Evolutionary conservation across 73 alveolate species (phyloP).

Genomic region (Tetrahymena malaccensis): DNA sequence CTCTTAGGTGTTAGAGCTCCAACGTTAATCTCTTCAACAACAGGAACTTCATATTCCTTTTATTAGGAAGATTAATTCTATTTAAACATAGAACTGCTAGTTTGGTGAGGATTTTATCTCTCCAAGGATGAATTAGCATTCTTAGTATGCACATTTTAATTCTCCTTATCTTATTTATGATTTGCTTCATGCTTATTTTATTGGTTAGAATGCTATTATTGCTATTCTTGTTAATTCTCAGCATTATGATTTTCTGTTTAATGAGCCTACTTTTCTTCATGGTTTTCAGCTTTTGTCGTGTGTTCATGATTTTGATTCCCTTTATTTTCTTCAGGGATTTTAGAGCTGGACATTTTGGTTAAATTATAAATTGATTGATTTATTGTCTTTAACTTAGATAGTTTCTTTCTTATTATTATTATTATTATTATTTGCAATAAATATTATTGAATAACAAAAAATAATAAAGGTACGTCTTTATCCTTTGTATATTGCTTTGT

Average conservation of each 20-base stretch:
- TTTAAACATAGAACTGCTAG: neutral
- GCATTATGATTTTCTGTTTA: neutral
- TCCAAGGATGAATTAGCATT: neutral
- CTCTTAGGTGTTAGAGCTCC: neutral
- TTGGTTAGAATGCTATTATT: neutral
- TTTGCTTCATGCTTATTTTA: neutral
- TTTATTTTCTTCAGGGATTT: neutral
- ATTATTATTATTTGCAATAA: neutral
- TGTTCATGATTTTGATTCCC: neutral
- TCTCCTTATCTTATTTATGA: neutral
- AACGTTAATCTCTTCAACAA: neutral
- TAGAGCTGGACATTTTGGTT: neutral
- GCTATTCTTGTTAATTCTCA: neutral
- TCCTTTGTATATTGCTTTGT: neutral
- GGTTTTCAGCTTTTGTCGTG: neutral
- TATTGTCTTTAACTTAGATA: neutral
- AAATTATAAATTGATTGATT: neutral
- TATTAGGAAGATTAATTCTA: neutral
- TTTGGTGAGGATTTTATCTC: neutral
- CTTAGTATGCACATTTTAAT: neutral
- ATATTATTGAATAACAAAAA: neutral
- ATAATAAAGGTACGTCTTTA: neutral
- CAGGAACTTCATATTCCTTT: neutral
- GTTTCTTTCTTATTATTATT: neutral
- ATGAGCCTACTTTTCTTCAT: neutral